A percentile compares a stretch with the other conserved stretches of the same genome.
These are phyloP conservation scores for Beauveria scarabaeidicola DNA, from an alignment of 2,329 filamentous ascomycete genomes.

Conservation along the genomic window DNA sequence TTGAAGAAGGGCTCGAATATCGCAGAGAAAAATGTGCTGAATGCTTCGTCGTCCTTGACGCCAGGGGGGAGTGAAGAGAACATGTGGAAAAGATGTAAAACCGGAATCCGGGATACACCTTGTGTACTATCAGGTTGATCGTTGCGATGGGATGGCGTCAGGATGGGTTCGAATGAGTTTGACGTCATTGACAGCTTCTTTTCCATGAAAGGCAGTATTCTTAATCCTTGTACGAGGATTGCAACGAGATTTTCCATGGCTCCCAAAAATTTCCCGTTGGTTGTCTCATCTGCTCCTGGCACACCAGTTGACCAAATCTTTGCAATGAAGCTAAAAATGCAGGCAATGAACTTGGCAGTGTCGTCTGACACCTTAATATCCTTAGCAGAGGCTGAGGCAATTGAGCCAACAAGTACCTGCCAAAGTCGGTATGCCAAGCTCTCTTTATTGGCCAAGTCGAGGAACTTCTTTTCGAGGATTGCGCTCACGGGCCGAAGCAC, in stretches of 20 bases:
- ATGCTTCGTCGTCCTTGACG: constrained; percentile 36
- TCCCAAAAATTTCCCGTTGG: constrained; percentile 43
- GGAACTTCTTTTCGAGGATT: constrained; percentile 52
- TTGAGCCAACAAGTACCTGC: constrained; percentile 51
- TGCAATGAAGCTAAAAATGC: constrained; percentile 59
- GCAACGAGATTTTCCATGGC: constrained; percentile 44
- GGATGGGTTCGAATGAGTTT: constrained; percentile 52
- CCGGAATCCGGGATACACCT: constrained; percentile 45
- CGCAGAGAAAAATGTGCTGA: constrained; percentile 37
- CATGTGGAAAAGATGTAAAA: constrained; percentile 58
- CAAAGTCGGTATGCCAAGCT: constrained; percentile 49
- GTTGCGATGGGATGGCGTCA: constrained; percentile 57
- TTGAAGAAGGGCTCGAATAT: constrained; percentile 52
- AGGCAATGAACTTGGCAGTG: constrained; percentile 69
- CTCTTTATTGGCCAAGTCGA: constrained; percentile 51
- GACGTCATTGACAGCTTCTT: constrained; percentile 45
- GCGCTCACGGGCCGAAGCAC: constrained; percentile 57
- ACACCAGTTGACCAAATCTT: constrained; percentile 50
- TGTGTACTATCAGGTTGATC: constrained; percentile 43
- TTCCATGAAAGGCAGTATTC: constrained; percentile 54
- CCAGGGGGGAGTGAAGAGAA: constrained; percentile 44
- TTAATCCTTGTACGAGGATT: constrained; percentile 42
- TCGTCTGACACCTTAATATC: constrained; percentile 86
- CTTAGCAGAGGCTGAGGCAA: constrained; percentile 64
- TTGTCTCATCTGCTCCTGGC: constrained; percentile 34